Percentiles rank a stretch among this genome's conserved stretches.
Evolutionary conservation across 148 eudicot genomes (phyloP).

Genomic region (Cornus kousa): DNA sequence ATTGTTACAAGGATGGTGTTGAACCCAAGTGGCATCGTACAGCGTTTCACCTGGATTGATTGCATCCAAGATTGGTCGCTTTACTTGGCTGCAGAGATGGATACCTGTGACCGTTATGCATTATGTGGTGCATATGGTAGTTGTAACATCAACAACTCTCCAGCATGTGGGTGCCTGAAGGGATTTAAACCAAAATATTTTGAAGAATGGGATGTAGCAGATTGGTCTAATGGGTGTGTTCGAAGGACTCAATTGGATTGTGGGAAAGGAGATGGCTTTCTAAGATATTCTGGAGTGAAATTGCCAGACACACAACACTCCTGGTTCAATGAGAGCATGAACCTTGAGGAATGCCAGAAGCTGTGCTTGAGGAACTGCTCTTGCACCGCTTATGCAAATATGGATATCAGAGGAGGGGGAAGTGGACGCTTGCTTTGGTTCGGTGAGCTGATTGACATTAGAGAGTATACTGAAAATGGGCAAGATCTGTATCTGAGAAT

Average conservation of each 20-base stretch:
- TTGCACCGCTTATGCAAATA: constrained; percentile 29
- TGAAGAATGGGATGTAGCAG: constrained; percentile 19
- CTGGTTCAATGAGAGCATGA: constrained; percentile 20
- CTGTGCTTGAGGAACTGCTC: constrained; percentile 26
- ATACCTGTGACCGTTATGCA: constrained; percentile 28
- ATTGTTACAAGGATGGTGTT: constrained; percentile 12
- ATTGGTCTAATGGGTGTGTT: constrained; percentile 35
- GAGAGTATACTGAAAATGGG: constrained; percentile 11
- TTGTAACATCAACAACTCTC: constrained; percentile 19
- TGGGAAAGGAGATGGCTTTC: constrained; percentile 20
- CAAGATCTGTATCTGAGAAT: constrained; percentile 6
- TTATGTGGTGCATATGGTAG: constrained; percentile 31
- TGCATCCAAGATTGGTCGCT: constrained; percentile 11
- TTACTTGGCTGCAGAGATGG: constrained; percentile 18
- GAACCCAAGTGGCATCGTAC: constrained; percentile 20
- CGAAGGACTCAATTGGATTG: constrained; percentile 24
- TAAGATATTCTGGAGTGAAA: constrained; percentile 15
- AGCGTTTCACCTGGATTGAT: constrained; percentile 22
- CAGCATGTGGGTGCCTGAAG: constrained; percentile 25
- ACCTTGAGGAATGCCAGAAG: constrained; percentile 22
- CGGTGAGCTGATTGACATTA: constrained; percentile 22
- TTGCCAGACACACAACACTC: constrained; percentile 25
- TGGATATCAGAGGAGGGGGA: constrained; percentile 14
- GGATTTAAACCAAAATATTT: constrained; percentile 28
- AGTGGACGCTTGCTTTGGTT: constrained; percentile 36